Evolutionary conservation across 495 filamentous ascomycete species (phyloP), one percentile per base, ranked within the genome.

Genomic region (Penicillium maclennaniae): DNA sequence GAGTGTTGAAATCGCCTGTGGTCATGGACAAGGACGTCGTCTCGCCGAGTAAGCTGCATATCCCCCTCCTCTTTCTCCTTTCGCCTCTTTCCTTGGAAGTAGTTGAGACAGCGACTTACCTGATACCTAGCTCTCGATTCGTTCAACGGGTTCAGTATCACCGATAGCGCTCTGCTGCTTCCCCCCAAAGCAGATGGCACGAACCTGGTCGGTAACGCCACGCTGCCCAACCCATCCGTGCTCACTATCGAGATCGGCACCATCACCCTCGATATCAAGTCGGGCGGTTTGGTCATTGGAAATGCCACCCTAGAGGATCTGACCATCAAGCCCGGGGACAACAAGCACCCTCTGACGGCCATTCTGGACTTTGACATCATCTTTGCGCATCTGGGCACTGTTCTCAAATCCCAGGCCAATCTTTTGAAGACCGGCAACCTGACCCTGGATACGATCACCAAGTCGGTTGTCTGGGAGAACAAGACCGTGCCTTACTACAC

Each of bases 241-340:
- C 49, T 73, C 25, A 73, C 67, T 7, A 53, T 73, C 1, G 62
- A 70, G 56, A 70, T 73, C n/a, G 70, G 68, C 47, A 69, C 56
- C 10, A 60, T 68, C 7, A 52, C 65, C 19, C 67, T 73, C 7
- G 62, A 73, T 31, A 62, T 73, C 47, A 63, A 66, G 28, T 65
- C 58, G 40, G 69, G 65, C 38, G 57, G 65, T 41, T 55, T 69
- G 39, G 15, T 64, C 20, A 70, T 87, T 55, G 85, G 85, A 53
- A 79, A 70, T 49, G 71, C 79, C 38, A 78, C 71, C 37, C 61
- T 89, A 42, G 65, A 77, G 62, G 75, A 86, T 65, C 65, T 89
- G 7, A 65, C 73, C 9, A 75, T 88, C 47, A 56, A 54, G 7
- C 84, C 86, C 4, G 87, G 87, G 37, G 70, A 75, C 57, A 85